Evolutionary conservation across 2,329 filamentous ascomycete species (phyloP).

Genomic region (Myriosclerotinia duriaeana): DNA sequence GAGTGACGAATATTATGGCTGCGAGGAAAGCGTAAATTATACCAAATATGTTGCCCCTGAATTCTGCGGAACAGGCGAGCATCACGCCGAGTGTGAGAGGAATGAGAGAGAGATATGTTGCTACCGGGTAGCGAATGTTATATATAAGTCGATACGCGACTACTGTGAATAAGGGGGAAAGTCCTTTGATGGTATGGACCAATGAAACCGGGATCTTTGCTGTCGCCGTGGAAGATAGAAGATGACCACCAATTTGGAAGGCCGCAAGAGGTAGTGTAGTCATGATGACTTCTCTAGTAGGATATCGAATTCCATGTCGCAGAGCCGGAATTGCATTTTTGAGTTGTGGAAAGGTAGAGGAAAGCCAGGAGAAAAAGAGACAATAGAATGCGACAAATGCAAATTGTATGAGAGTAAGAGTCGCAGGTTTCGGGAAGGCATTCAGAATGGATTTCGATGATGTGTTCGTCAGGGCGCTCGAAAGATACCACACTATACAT

Average conservation of each 20-base stretch:
- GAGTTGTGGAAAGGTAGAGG: conserved; percentile 68
- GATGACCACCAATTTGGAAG: conserved; percentile 92
- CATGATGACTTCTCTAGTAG: conserved; percentile 75
- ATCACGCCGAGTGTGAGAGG: conserved; percentile 93
- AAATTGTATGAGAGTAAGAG: conserved; percentile 90
- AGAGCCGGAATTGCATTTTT: conserved; percentile 73
- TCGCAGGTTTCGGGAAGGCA: conserved; percentile 85
- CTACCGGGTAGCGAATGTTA: conserved; percentile 79
- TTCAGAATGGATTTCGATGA: conserved; percentile 97
- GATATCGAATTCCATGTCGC: conserved; percentile 77
- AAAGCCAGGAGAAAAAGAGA: conserved; percentile 73
- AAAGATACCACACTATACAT: conserved; percentile 90
- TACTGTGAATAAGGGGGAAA: conserved; percentile 94
- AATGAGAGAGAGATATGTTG: conserved; percentile 87
- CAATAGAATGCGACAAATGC: conserved; percentile 89
- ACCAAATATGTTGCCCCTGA: conserved; percentile 85
- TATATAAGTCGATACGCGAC: conserved; percentile 88
- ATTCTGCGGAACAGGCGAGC: conserved; percentile 90
- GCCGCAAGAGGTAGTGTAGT: conserved; percentile 88
- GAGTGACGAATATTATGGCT: conserved; percentile 93
- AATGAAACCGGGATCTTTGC: conserved; percentile 93
- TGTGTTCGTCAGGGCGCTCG: conserved; percentile 93
- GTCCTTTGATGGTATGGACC: conserved; percentile 96
- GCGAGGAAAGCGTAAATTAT: conserved; percentile 84
- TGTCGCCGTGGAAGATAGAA: conserved; percentile 90